phyloP scores from a whole-genome alignment of 2,329 filamentous ascomycete genomes.

The Rugonectria rugulosa region DNA sequence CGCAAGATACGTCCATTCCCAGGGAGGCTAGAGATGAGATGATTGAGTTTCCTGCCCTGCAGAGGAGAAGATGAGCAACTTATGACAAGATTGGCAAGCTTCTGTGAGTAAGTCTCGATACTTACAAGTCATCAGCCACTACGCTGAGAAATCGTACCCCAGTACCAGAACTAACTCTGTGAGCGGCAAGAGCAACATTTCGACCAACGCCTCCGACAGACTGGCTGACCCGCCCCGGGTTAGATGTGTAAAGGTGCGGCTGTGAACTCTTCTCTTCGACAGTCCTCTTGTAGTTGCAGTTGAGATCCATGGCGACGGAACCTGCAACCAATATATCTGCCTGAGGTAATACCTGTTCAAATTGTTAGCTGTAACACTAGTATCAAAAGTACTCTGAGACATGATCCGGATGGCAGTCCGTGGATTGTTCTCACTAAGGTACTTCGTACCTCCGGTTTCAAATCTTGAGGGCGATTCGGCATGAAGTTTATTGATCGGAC shows the following conservation, averaged over 20 bases:
- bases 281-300: conserved; percentile 72
- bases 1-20: too few relatives aligned
- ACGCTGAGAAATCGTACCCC: conserved; percentile 80
- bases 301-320: conserved; percentile 87
- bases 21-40: conserved; percentile 64
- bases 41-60: conserved; percentile 56
- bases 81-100: too few relatives aligned
- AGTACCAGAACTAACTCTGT: conserved; percentile 65
- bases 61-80: too few relatives aligned
- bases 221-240: conserved; percentile 81
- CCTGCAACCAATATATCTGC: conserved; percentile 85
- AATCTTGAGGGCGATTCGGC: too few relatives aligned
- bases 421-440: too few relatives aligned
- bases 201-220: conserved; percentile 90
- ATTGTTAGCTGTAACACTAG: conserved; percentile 16
- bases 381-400: conserved; percentile 46
- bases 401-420: too few relatives aligned
- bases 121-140: conserved; percentile 78
- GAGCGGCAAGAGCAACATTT: conserved; percentile 87
- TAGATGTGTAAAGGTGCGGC: conserved; percentile 80
- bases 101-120: too few relatives aligned
- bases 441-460: too few relatives aligned
- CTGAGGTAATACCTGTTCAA: too few relatives aligned
- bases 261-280: conserved; percentile 48
- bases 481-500: too few relatives aligned